Percentiles rank a stretch among this genome's conserved stretches.
Evolutionary conservation across 768 basidiomycete species (phyloP).

Genomic region (Epithele typhae): DNA sequence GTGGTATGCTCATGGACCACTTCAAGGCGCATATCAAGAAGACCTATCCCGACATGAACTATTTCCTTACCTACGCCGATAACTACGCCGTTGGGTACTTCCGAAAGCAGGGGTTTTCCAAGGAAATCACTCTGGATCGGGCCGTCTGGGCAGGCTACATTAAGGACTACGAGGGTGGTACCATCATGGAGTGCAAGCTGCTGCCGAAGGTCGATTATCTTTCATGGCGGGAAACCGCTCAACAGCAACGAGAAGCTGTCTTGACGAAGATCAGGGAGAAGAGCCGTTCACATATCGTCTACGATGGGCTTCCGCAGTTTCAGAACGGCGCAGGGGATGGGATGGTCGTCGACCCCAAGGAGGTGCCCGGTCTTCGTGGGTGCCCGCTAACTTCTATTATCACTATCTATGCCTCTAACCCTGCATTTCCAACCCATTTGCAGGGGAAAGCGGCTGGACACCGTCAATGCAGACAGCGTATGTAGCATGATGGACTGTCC

Average conservation of each 20-base stretch:
- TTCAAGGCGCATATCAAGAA: conserved; percentile 90
- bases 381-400: background rate
- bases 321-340: conserved; percentile 50
- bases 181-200: conserved; percentile 98
- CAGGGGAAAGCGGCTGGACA: conserved; percentile 92
- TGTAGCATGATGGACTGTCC: conserved; percentile 28
- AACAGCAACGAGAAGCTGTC: conserved; percentile 84
- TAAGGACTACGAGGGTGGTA: conserved; percentile 99
- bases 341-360: conserved; percentile 59
- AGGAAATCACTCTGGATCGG: conserved; percentile 91
- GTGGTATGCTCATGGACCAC: conserved; percentile 97
- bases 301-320: conserved; percentile 76
- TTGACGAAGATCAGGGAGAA: conserved; percentile 82
- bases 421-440: too few species aligned
- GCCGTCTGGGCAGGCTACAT: conserved; percentile 98
- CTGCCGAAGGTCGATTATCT: conserved; percentile 90
- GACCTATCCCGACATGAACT: conserved; percentile 82
- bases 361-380: conserved; percentile 77
- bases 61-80: conserved; percentile 97
- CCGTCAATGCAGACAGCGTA: conserved; percentile 74
- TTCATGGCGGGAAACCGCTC: conserved; percentile 68
- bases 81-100: conserved; percentile 99
- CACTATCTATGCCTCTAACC: too few species aligned
- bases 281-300: conserved; percentile 82
- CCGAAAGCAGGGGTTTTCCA: conserved; percentile 98